phyloP scores from a whole-genome alignment of 768 basidiomycete genomes.

The Termitomyces sp. region DNA sequence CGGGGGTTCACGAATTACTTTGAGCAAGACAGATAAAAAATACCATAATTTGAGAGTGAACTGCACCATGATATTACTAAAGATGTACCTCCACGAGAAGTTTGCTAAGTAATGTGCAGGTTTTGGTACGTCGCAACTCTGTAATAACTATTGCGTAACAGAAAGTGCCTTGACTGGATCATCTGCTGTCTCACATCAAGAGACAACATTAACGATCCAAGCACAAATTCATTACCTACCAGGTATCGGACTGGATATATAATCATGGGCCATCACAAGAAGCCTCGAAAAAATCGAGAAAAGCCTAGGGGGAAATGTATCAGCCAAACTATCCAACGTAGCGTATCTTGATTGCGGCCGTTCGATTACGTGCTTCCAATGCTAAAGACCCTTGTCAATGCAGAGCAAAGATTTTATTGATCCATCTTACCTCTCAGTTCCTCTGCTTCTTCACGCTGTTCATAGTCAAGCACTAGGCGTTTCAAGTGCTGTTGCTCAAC shows the following conservation, averaged over 20 bases:
- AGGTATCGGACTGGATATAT: background rate
- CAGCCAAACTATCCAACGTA: conserved; percentile 47
- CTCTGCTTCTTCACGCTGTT: conserved; percentile 84
- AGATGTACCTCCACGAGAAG: background rate
- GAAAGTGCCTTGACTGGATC: conserved; percentile 11
- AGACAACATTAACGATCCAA: background rate
- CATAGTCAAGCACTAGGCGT: conserved; percentile 87
- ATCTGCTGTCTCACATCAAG: conserved; percentile 19
- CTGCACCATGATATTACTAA: background rate
- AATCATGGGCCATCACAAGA: background rate
- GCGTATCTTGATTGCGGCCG: conserved; percentile 71
- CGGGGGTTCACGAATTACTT: no score
- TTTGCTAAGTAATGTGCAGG: background rate
- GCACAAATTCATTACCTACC: background rate
- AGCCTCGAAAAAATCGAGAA: conserved; percentile 1
- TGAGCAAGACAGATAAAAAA: background rate
- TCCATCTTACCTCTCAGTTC: conserved; percentile 60
- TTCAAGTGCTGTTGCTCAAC: conserved; percentile 97
- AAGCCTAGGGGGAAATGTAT: background rate
- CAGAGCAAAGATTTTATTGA: background rate
- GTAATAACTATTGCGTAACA: background rate
- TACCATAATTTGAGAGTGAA: background rate
- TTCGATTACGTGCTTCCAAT: conserved; percentile 62
- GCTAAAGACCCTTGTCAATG: conserved; percentile 30
- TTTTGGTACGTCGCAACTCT: background rate